Conservation (phyloP, 2,329 filamentous ascomycete genomes). For the Colletotrichum musae region DNA sequence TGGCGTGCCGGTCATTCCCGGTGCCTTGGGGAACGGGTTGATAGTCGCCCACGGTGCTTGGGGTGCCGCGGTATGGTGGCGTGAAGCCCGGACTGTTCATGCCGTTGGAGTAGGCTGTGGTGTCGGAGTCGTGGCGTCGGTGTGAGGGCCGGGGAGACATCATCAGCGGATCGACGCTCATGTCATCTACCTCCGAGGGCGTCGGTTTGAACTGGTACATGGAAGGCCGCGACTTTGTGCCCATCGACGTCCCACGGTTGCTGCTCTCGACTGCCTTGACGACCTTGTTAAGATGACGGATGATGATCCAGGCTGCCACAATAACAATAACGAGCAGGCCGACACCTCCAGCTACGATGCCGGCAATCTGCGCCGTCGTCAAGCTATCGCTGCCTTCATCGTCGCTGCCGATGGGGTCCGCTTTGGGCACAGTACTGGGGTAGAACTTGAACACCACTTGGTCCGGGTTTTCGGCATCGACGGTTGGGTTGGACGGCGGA, state of each 20-base stretch:
- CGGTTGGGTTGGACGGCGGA: conserved; percentile 46
- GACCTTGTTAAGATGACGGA: conserved; percentile 64
- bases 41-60: conserved; percentile 36
- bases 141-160: conserved; percentile 47
- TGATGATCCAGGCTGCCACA: conserved; percentile 62
- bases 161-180: conserved; percentile 59
- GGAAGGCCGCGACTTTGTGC: conserved; percentile 49
- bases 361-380: conserved; percentile 61
- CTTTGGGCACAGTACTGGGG: conserved; percentile 60
- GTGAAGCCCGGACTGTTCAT: conserved; percentile 45
- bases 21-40: conserved; percentile 39
- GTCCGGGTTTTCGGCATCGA: conserved; percentile 44
- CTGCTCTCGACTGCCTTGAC: conserved; percentile 55
- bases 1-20: conserved; percentile 46
- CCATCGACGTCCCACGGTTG: conserved; percentile 52
- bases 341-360: conserved; percentile 67
- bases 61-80: conserved; percentile 28
- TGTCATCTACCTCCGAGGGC: conserved; percentile 59
- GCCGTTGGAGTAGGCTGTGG: conserved; percentile 23
- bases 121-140: conserved; percentile 35
- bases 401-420: conserved; percentile 48
- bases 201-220: conserved; percentile 57
- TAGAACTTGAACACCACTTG: conserved; percentile 59
- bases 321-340: conserved; percentile 64
- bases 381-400: conserved; percentile 51